Conservation (phyloP, 2,329 filamentous ascomycete species). For the Aureobasidium sp. region DNA sequence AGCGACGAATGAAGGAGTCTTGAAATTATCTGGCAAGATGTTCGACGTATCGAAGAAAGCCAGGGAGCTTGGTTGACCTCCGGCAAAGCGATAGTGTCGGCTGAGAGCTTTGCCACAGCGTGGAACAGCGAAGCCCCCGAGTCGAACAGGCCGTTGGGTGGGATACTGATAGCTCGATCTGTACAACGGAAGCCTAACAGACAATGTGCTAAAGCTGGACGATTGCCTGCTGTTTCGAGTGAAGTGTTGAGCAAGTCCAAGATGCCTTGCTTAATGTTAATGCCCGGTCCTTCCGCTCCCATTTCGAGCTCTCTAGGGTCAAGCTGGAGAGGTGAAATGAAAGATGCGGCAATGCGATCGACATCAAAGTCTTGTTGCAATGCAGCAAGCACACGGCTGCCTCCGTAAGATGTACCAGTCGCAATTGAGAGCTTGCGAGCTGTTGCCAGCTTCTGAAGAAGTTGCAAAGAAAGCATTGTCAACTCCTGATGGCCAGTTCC, state of each 20-base stretch:
- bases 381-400: constrained; percentile 62
- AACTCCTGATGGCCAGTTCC: constrained; percentile 74
- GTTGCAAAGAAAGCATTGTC: constrained; percentile 67
- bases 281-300: constrained; percentile 60
- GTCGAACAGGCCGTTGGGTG: constrained; percentile 61
- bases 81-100: constrained; percentile 58
- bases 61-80: constrained; percentile 54
- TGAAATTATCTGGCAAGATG: constrained; percentile 50
- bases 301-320: constrained; percentile 63
- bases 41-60: constrained; percentile 35
- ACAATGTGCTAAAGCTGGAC: constrained; percentile 82
- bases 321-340: constrained; percentile 58
- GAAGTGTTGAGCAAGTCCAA: constrained; percentile 80
- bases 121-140: constrained; percentile 73
- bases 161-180: constrained; percentile 58
- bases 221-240: constrained; percentile 62
- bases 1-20: constrained; percentile 77
- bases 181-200: constrained; percentile 80
- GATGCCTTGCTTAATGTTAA: constrained; percentile 69
- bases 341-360: constrained; percentile 66
- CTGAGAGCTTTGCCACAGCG: constrained; percentile 61
- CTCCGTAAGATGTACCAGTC: constrained; percentile 36
- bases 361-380: constrained; percentile 73
- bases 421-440: constrained; percentile 66
- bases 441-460: constrained; percentile 78